Evolutionary conservation across 2,329 filamentous ascomycete species (phyloP), one percentile per base, ranked within the genome.

Genomic region (Alternaria gansuensis): DNA sequence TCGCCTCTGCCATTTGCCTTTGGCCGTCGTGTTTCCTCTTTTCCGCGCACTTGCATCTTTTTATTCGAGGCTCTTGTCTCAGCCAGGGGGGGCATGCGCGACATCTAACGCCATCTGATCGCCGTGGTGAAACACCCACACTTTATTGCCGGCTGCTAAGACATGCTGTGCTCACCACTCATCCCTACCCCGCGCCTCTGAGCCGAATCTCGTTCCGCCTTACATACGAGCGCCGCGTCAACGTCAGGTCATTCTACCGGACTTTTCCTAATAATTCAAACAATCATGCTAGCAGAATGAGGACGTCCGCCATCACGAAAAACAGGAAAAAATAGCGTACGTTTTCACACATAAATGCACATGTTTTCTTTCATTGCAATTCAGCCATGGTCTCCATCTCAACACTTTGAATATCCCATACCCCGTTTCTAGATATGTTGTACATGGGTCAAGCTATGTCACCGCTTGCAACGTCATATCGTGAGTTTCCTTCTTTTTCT

Each of bases 381-480:
- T 33, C 17, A 34, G 11, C 17, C 11, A 34, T 14, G 4, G 13
- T 46, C 11, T 24, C 17, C 29, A 23, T 46, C 21, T 40, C 29
- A 11, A 24, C 1, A 33, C 8, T 33, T 29, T 9, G 14, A 6
- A 11, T 11, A 17, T 44, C 3, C 24, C 41, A 28, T 44, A 9
- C 14, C 7, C 2, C 11, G 17, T 23, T 21, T 40, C 5, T 79
- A 23, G 77, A 79, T 62, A 65, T 74, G 14, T 44, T 80, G 24
- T 71, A 77, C 21, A 63, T 72, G 62, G 69, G 65, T 28, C 73
- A 76, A 45, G 76, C 66, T 5, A 63, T 65, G 14, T 65, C 68
- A 11, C 64, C 67, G 4, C 3, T 67, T 49, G 71, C 62, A 37
- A 83, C 87, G 64, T 74, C 76, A 28, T 77, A 77, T 28, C 79